These are phyloP conservation scores for Fusarium tjaetaba DNA, from an alignment of 2,329 filamentous ascomycete species.

Conservation along the genomic window DNA sequence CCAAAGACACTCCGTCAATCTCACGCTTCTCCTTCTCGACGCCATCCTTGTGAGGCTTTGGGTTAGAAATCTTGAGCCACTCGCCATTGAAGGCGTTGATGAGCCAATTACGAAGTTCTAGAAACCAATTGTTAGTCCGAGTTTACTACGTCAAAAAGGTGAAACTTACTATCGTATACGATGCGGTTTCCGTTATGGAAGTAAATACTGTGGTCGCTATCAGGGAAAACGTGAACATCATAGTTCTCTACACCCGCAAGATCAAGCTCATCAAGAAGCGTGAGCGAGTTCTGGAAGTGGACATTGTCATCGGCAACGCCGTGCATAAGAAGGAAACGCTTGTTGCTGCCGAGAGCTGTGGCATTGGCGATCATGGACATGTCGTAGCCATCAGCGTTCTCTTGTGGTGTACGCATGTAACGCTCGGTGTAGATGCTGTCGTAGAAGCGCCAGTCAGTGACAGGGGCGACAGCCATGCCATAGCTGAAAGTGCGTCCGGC, in stretches of 20 bases:
- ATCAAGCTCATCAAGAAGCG: slow-evolving; percentile 87
- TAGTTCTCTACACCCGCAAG: slow-evolving; percentile 87
- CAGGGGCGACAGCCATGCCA: slow-evolving; percentile 96
- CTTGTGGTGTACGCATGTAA: slow-evolving; percentile 94
- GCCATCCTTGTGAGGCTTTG: slow-evolving; percentile 56
- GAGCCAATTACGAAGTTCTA: slow-evolving; percentile 88
- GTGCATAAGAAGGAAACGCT: slow-evolving; percentile 95
- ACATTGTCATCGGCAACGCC: slow-evolving; percentile 98
- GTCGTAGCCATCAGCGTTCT: slow-evolving; percentile 81
- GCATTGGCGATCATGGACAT: slow-evolving; percentile 79
- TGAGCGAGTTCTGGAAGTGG: slow-evolving; percentile 93
- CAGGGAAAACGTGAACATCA: slow-evolving; percentile 95
- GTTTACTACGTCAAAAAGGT: neutral
- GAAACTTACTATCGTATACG: slow-evolving; percentile 87
- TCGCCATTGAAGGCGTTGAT: slow-evolving; percentile 98
- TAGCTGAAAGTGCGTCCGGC: slow-evolving; percentile 92
- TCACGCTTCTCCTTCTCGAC: slow-evolving; percentile 36
- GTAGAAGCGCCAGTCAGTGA: slow-evolving; percentile 98
- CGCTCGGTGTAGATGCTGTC: slow-evolving; percentile 94
- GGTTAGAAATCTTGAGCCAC: slow-evolving; percentile 73
- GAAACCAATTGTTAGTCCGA: neutral
- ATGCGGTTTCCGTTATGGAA: slow-evolving; percentile 94
- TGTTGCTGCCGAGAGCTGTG: slow-evolving; percentile 76
- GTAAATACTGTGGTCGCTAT: slow-evolving; percentile 93
- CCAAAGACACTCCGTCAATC: neutral